Conservation (phyloP, 176 grass and related monocot species). For the Rhipidocladum racemiflorum region DNA sequence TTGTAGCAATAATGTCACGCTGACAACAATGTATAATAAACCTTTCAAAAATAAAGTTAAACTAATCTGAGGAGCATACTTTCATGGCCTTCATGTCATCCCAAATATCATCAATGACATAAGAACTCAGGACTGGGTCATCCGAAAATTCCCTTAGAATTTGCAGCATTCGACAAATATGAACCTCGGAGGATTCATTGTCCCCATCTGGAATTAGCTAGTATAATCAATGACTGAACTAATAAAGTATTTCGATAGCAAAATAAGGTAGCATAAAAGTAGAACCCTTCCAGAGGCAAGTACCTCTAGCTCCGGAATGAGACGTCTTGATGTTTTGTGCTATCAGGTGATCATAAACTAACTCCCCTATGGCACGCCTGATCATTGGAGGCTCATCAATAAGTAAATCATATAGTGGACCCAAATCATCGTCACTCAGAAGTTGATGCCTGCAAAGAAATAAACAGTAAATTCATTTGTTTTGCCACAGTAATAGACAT, state of each 20-base stretch:
- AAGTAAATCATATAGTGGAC: constrained; percentile 95
- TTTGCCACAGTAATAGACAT: neutral
- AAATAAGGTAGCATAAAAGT: constrained; percentile 5
- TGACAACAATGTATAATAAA: constrained; percentile 23
- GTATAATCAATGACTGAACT: constrained; percentile 25
- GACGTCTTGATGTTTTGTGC: constrained; percentile 91
- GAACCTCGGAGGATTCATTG: constrained; percentile 79
- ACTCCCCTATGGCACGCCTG: constrained; percentile 94
- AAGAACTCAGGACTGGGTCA: constrained; percentile 86
- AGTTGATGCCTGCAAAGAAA: constrained; percentile 84
- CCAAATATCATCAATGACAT: constrained; percentile 99
- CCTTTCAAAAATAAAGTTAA: constrained; percentile 5
- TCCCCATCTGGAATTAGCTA: constrained; percentile 57
- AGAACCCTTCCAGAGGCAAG: neutral
- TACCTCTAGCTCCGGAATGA: constrained; percentile 64
- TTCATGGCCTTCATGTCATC: constrained; percentile 98
- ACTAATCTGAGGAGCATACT: constrained; percentile 38
- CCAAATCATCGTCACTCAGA: constrained; percentile 91
- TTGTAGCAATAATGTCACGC: neutral
- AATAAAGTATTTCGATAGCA: constrained; percentile 22
- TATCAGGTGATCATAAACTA: constrained; percentile 97
- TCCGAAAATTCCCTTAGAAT: constrained; percentile 96
- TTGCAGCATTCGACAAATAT: constrained; percentile 87
- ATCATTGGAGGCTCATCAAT: constrained; percentile 98
- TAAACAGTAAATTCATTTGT: neutral